A percentile compares a stretch with the other conserved stretches of the same genome.
Evolutionary conservation across 2,329 filamentous ascomycete species (phyloP).

Genomic region (Chaetomium strumarium): DNA sequence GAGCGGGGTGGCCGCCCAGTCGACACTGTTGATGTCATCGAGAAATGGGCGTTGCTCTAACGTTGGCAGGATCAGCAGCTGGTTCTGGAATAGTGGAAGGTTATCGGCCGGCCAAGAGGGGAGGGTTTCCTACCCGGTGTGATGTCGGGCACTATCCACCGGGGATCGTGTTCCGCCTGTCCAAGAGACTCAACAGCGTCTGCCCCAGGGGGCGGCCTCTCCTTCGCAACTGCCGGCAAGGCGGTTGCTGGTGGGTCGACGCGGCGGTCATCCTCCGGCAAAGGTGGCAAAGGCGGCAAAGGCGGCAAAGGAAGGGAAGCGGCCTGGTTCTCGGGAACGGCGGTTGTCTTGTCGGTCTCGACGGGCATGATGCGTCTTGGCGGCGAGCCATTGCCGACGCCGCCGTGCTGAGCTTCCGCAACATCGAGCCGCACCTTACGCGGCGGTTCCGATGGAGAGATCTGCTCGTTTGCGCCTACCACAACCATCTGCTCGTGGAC

Average conservation of each 20-base stretch:
- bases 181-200: conserved; percentile 22
- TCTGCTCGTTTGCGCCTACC: conserved; percentile 31
- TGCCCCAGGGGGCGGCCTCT: conserved; percentile 12
- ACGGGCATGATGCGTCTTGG: conserved; percentile 16
- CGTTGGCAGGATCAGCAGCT: conserved; percentile 5
- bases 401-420: conserved; percentile 9
- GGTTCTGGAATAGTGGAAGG: background rate
- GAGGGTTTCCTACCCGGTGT: conserved; percentile 21
- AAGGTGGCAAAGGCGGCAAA: too few relatives aligned
- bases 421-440: conserved; percentile 22
- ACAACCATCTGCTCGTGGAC: conserved; percentile 31
- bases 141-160: conserved; percentile 30
- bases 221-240: conserved; percentile 4
- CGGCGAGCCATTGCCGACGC: conserved; percentile 13
- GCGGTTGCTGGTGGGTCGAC: conserved; percentile 14
- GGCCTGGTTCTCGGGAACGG: conserved; percentile 3
- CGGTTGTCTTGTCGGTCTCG: background rate
- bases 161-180: conserved; percentile 24
- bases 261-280: conserved; percentile 10
- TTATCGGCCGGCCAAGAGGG: background rate
- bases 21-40: conserved; percentile 34
- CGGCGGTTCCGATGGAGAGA: conserved; percentile 16
- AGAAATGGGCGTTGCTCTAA: conserved; percentile 32
- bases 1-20: conserved; percentile 42
- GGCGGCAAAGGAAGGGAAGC: conserved; percentile 2